Conservation (phyloP, 2,329 filamentous ascomycete species). For the Fusarium tupiense region DNA sequence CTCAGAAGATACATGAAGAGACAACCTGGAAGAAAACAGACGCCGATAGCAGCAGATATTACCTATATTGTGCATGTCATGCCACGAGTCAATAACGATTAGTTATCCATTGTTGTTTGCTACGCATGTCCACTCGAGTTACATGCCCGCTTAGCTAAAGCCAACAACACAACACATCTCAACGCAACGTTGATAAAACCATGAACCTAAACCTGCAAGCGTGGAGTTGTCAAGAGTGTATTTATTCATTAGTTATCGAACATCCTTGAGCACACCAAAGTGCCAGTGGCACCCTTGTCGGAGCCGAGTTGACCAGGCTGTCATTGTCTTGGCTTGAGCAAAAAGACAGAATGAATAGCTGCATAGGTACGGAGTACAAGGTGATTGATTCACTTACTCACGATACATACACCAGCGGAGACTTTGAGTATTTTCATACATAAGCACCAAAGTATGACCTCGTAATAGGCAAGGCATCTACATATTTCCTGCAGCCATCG, state of each 20-base stretch:
- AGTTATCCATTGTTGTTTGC: background rate
- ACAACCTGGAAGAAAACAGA: background rate
- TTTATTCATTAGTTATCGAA: slow-evolving; percentile 17
- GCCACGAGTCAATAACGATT: slow-evolving; percentile 6
- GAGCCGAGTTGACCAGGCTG: slow-evolving; percentile 4
- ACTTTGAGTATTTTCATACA: background rate
- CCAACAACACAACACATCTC: background rate
- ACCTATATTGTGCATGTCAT: slow-evolving; percentile 10
- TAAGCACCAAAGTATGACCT: slow-evolving; percentile 9
- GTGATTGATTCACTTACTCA: background rate
- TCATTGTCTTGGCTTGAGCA: slow-evolving; percentile 3
- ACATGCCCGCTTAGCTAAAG: background rate
- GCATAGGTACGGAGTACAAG: background rate
- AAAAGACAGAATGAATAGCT: background rate
- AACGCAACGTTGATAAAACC: background rate
- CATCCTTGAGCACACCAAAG: slow-evolving; percentile 20
- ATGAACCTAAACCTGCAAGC: slow-evolving; percentile 8
- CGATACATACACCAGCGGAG: background rate
- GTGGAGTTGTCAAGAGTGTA: slow-evolving; percentile 20
- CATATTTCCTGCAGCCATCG: slow-evolving; percentile 2
- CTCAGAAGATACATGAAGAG: background rate
- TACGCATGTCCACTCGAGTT: background rate
- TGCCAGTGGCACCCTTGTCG: slow-evolving; percentile 11
- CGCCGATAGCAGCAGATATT: background rate
- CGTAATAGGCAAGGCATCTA: slow-evolving; percentile 8